A percentile compares a stretch with the other conserved stretches of the same genome.
phyloP scores from a whole-genome alignment of 768 basidiomycete genomes.

The Rhodosporidiobolus odoratus region DNA sequence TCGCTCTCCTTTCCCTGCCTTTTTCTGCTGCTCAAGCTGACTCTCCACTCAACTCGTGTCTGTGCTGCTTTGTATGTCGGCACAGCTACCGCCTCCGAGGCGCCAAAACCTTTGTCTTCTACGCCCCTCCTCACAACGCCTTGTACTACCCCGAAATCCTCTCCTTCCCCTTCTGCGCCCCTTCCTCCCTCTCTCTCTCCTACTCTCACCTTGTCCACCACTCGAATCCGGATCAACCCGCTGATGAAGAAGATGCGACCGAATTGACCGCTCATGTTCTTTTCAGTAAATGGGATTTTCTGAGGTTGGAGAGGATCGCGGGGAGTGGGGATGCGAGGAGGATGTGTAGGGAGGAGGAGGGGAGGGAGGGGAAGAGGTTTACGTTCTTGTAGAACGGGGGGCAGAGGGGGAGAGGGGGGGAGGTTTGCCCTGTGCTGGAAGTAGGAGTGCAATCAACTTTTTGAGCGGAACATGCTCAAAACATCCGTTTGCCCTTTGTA shows the following conservation, averaged over 20 bases:
- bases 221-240: too few species aligned
- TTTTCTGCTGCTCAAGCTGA: neutral
- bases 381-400: conserved; percentile 47
- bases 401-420: neutral
- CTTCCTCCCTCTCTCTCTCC: conserved; percentile 45
- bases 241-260: conserved; percentile 73
- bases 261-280: conserved; percentile 77
- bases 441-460: too few species aligned
- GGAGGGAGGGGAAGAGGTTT: conserved; percentile 41
- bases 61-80: neutral
- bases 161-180: conserved; percentile 69
- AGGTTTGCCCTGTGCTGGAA: too few species aligned
- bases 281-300: conserved; percentile 84
- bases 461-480: too few species aligned
- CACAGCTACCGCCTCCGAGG: conserved; percentile 84
- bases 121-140: conserved; percentile 81
- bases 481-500: too few species aligned
- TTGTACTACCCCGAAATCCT: conserved; percentile 87
- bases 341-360: conserved; percentile 46
- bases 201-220: neutral
- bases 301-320: conserved; percentile 79
- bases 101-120: conserved; percentile 87
- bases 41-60: neutral
- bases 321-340: conserved; percentile 51
- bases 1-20: neutral